Evolutionary conservation across 306 rosid genomes (phyloP), one percentile per base, ranked within the genome.

Genomic region (Cicer arietinum): DNA sequence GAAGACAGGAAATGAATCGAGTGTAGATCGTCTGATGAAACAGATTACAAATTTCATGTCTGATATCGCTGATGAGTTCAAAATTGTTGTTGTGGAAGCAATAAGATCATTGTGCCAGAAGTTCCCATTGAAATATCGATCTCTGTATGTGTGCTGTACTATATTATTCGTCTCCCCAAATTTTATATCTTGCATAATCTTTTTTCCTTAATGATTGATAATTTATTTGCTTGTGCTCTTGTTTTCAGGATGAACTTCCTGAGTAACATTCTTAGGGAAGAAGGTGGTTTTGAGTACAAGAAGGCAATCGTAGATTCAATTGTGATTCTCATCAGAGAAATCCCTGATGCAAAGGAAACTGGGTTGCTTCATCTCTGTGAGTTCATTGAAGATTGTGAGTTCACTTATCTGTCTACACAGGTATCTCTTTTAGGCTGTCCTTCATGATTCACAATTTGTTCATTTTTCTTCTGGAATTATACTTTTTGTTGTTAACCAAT

Each of bases 351-450:
- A 62, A 95, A 90, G 77, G 99, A 95, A 83, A 83, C 86, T 40
- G 99, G 99, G 75, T 69, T 95, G 93, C 97, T 92, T 88, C 99
- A 95, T 89, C 94, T 95, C 47, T 95, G 99, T 40, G 99, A 95
- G 86, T 95, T 95, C 81, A 95, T 95, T 77, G 99, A 95, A 81
- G 99, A 95, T 67, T 95, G 99, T 75, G 98, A 95, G 79, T 95
- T 95, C 84, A 95, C 98, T 73, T 95, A 95, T 87, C 92, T 95
- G 67, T 95, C 98, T n/a, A 89, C 99, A 40, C 99, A 95, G 99
- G 99, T 95, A 74, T 71, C 69, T 57, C 30, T 71, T 72, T 51
- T 79, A 56, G 56, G 65, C 42, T 52, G 57, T 52, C 71, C 65
- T 73, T 74, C 76, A 64, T 47, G 74, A 13, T 50, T 75, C 60